These are phyloP conservation scores for Pseudopithomyces maydicus DNA, from an alignment of 2,329 filamentous ascomycete species.

Conservation along the genomic window DNA sequence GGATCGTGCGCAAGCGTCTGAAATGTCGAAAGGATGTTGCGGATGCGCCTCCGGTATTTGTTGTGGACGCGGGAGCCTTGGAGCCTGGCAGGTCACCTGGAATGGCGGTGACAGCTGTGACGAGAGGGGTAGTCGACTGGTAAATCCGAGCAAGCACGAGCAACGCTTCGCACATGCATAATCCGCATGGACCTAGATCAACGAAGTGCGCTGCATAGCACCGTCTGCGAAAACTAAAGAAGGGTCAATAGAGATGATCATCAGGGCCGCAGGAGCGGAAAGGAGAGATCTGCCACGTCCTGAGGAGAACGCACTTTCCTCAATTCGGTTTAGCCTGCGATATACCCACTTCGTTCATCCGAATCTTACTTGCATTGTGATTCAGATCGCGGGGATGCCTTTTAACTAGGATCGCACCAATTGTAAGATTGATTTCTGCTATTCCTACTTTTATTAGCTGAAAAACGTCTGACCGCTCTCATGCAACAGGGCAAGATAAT, in stretches of 20 bases:
- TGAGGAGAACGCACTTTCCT: neutral
- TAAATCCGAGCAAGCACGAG: neutral
- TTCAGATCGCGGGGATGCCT: neutral
- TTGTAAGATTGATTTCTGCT: neutral
- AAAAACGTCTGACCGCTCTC: too few relatives aligned
- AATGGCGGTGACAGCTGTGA: neutral
- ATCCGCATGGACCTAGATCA: neutral
- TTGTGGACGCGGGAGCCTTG: neutral
- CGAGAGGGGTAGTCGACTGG: slow-evolving; percentile 1
- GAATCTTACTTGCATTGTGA: neutral
- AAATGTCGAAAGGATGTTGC: too few relatives aligned
- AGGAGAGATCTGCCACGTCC: neutral
- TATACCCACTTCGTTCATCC: neutral
- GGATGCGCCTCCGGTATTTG: too few relatives aligned
- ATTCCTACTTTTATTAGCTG: too few relatives aligned
- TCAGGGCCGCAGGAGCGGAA: neutral
- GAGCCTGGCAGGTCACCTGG: neutral
- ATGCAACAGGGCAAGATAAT: too few relatives aligned
- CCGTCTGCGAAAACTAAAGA: neutral
- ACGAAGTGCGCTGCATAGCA: neutral
- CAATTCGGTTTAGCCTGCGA: neutral
- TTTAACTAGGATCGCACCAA: neutral
- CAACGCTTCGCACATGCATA: neutral
- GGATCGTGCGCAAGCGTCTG: neutral
- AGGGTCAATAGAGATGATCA: neutral